These are phyloP conservation scores for Phytopythium mirpurense DNA, from an alignment of 352 stramenopile genomes.

Conservation along the genomic window DNA sequence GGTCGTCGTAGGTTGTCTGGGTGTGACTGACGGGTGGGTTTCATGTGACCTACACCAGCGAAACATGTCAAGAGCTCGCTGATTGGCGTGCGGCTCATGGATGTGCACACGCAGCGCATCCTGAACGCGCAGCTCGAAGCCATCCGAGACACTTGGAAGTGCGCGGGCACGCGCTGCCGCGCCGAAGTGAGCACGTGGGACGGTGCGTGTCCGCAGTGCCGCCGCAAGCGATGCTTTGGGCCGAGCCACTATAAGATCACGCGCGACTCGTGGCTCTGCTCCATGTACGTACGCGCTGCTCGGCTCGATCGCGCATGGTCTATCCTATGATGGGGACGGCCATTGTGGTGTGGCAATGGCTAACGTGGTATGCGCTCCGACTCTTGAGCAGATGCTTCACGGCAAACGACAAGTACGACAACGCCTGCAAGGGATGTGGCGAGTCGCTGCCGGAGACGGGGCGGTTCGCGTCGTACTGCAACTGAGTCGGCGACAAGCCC, in stretches of 20 bases:
- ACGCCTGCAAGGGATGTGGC: conserved; percentile 35
- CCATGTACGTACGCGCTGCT: conserved; percentile 33
- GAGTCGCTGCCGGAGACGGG: conserved; percentile 29
- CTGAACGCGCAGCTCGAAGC: conserved; percentile 36
- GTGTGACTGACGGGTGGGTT: too few species aligned
- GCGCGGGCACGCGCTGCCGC: conserved; percentile 31
- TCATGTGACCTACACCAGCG: conserved; percentile 22
- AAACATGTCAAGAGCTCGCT: conserved; percentile 62
- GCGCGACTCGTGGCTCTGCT: conserved; percentile 56
- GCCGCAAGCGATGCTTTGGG: conserved; percentile 40
- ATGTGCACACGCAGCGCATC: conserved; percentile 35
- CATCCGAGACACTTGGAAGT: conserved; percentile 52
- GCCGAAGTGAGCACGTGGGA: conserved; percentile 63
- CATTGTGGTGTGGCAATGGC: too few species aligned
- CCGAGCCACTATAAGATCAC: conserved; percentile 40
- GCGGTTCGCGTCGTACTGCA: conserved; percentile 24
- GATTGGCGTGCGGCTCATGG: conserved; percentile 43
- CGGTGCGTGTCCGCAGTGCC: conserved; percentile 41
- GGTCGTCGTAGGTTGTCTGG: too few species aligned
- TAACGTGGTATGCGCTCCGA: conserved; percentile 4
- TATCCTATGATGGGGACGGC: too few species aligned
- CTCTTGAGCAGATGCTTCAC: conserved; percentile 39
- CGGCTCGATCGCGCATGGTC: too few species aligned
- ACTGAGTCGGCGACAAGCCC: not conserved
- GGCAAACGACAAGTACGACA: conserved; percentile 33